Percentiles rank a stretch among this genome's conserved stretches.
These are phyloP conservation scores for Sarocladiaceae sp. DNA, from an alignment of 2,329 filamentous ascomycete species.

Conservation along the genomic window DNA sequence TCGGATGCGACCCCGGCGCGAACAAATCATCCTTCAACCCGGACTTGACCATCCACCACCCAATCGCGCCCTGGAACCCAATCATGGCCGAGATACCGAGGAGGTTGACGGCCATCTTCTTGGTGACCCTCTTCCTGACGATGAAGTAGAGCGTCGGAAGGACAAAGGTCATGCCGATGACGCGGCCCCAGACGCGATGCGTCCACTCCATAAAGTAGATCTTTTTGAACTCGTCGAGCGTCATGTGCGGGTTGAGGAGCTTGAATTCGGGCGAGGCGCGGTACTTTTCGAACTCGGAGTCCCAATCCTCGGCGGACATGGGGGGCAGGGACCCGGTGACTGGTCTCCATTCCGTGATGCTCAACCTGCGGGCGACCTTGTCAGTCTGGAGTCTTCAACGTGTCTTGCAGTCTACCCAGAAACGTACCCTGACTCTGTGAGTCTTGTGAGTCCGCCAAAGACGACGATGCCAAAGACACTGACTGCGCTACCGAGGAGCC, in stretches of 20 bases:
- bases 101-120: constrained; percentile 69
- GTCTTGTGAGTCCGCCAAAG: constrained; percentile 83
- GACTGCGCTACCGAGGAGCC: constrained; percentile 83
- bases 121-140: constrained; percentile 68
- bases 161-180: constrained; percentile 86
- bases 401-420: neutral
- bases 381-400: constrained; percentile 5
- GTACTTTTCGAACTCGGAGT: constrained; percentile 90
- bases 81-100: constrained; percentile 82
- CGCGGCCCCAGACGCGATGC: constrained; percentile 87
- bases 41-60: constrained; percentile 99
- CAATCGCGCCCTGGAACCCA: constrained; percentile 89
- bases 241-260: constrained; percentile 89
- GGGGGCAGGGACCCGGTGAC: constrained; percentile 90
- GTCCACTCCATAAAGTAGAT: constrained; percentile 99
- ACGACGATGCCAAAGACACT: constrained; percentile 97
- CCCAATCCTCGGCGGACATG: constrained; percentile 73
- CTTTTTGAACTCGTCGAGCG: constrained; percentile 87
- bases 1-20: constrained; percentile 79
- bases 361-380: constrained; percentile 54
- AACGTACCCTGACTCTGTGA: constrained; percentile 88
- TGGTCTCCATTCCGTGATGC: constrained; percentile 97
- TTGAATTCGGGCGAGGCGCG: constrained; percentile 87
- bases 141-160: constrained; percentile 86
- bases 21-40: constrained; percentile 95